Percentiles rank a stretch among this genome's conserved stretches.
Evolutionary conservation across 768 basidiomycete genomes (phyloP).

Genomic region (Boletus rufocinnamomeus): DNA sequence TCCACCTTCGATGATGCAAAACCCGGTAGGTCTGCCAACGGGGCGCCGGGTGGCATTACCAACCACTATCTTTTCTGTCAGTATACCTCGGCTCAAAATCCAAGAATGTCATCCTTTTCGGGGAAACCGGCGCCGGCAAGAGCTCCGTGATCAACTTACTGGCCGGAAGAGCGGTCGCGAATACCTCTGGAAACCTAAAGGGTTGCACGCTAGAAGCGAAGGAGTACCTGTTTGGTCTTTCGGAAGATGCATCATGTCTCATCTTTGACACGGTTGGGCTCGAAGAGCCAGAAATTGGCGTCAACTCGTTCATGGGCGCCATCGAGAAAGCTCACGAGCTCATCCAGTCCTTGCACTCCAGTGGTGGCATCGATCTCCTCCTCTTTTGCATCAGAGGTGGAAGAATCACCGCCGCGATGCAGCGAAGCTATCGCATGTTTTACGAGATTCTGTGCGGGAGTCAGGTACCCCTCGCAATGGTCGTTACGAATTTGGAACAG

Average conservation of each 20-base stretch:
- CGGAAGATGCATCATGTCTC: background rate
- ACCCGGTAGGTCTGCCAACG: background rate
- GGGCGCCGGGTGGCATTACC: background rate
- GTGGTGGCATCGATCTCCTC: conserved; percentile 18
- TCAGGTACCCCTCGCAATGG: conserved; percentile 13
- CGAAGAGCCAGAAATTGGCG: conserved; percentile 10
- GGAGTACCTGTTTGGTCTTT: conserved; percentile 3
- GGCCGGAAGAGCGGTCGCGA: background rate
- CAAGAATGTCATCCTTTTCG: conserved; percentile 10
- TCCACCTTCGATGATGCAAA: too few species aligned
- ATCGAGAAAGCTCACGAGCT: conserved; percentile 16
- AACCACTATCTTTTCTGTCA: background rate
- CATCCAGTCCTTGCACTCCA: background rate
- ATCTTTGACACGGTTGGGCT: conserved; percentile 15
- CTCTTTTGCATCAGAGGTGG: conserved; percentile 15
- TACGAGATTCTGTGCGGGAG: conserved; percentile 13
- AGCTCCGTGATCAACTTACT: conserved; percentile 16
- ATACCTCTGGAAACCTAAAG: background rate
- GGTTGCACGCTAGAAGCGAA: conserved; percentile 2
- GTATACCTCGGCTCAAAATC: background rate
- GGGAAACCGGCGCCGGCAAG: conserved; percentile 11
- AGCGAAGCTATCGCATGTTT: conserved; percentile 18
- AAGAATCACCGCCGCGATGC: conserved; percentile 8
- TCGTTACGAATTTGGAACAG: conserved; percentile 13
- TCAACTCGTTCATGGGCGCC: conserved; percentile 5